These are phyloP conservation scores for Stemphylium vesicarium DNA, from an alignment of 2,329 filamentous ascomycete species.

Conservation along the genomic window DNA sequence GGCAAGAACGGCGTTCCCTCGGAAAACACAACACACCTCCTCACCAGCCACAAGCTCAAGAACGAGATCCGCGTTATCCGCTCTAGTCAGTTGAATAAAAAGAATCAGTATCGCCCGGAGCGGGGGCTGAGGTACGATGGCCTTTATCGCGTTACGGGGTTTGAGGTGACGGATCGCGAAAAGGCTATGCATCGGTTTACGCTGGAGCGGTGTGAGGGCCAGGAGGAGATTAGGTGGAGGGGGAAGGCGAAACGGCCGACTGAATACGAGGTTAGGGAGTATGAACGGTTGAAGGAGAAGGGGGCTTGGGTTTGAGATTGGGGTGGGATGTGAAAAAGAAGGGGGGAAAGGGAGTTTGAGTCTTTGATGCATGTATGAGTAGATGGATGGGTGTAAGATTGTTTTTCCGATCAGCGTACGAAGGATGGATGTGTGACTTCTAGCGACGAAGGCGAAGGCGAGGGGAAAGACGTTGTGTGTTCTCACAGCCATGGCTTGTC, in stretches of 20 bases:
- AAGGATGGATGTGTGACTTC: no score
- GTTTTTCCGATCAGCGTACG: no score
- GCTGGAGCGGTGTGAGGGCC: conserved; percentile 52
- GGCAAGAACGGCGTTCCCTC: conserved; percentile 39
- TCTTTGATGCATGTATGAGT: no score
- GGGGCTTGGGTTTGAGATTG: conserved; percentile 8
- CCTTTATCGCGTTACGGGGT: conserved; percentile 56
- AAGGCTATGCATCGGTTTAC: conserved; percentile 57
- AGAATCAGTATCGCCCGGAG: conserved; percentile 53
- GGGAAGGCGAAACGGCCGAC: conserved; percentile 53
- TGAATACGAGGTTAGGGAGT: conserved; percentile 35
- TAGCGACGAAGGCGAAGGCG: no score
- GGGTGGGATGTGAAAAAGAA: not conserved
- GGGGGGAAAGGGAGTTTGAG: no score
- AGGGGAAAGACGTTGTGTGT: no score
- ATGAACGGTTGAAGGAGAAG: conserved; percentile 24
- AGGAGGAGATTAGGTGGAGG: conserved; percentile 56
- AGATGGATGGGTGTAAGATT: no score
- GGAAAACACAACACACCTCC: conserved; percentile 52
- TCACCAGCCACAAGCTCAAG: conserved; percentile 46
- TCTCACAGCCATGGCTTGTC: no score
- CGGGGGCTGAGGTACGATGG: conserved; percentile 65
- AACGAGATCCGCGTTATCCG: conserved; percentile 60
- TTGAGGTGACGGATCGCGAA: conserved; percentile 48
- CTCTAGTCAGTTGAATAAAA: conserved; percentile 47